Base-by-base conservation (phyloP, 805 yeast genomes). In the Nakazawaea ambrosiae region DNA sequence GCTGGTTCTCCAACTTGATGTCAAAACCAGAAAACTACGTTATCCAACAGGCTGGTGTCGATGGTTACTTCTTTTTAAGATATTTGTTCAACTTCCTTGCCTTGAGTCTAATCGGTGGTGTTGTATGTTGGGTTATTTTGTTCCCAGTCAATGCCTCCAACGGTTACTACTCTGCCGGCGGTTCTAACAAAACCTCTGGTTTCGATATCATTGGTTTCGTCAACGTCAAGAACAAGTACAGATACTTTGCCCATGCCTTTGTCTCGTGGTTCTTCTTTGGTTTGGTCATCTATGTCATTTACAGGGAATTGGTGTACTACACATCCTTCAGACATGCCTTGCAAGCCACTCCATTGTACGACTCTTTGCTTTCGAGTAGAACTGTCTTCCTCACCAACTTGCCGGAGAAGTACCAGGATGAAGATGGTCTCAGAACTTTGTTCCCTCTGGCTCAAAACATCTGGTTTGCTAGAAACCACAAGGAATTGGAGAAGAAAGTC, bases 81-180 rank as follows among this genome's bases (percentile, higher is more conserved):
- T 83, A 72, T 50, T 49, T 84, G 39, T 68, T 73, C 31, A 69
- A 76, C 20, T 75, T 79, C 43, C 67, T 70, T 4, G 45, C 66
- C 9, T 44, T 81, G 27, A 74, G 80, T 24, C 45, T 77, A 9
- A 20, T 75, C 5, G 78, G 78, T 2, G 73, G 78, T 35, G 36
- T 75, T 10, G 46, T 81, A 17, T 46, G 77, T 17, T 76, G 83
- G 72, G 89, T 89, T 24, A 66, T 84, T 36, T 61, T 84, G 37
- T 68, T 84, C 49, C 81, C 94, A 1, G 75, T 84, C 29, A 78
- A 81, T 57, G 88, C 87, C 14, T 73, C 87, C 6, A 78, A 81
- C 45, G 83, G 86, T 20, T 63, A 68, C 33, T 55, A 61, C 35
- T 47, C 60, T 24, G 39, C 53, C 30, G 40, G 36, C 17, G 22